Evolutionary conservation across 805 yeast species (phyloP).

Genomic region (Wickerhamomyces tratensis): DNA sequence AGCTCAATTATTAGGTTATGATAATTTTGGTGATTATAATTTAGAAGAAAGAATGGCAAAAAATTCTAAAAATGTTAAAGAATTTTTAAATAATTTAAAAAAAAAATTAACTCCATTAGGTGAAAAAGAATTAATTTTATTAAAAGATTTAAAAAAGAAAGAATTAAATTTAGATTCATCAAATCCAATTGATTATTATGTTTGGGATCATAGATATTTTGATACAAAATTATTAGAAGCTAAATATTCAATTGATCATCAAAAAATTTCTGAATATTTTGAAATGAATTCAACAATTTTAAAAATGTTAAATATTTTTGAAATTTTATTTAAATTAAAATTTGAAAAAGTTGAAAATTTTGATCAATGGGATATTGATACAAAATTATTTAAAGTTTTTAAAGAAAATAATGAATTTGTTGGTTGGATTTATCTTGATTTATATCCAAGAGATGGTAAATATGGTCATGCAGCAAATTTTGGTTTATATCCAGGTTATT

Average conservation of each 20-base stretch:
- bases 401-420: slow-evolving; percentile 48
- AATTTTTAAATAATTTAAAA: slow-evolving; percentile 54
- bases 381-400: slow-evolving; percentile 66
- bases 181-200: slow-evolving; percentile 29
- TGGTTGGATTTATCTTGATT: slow-evolving; percentile 74
- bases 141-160: slow-evolving; percentile 41
- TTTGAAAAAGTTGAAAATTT: slow-evolving; percentile 41
- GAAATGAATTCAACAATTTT: slow-evolving; percentile 59
- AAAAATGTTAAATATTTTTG: slow-evolving; percentile 67
- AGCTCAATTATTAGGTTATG: slow-evolving; percentile 57
- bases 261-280: slow-evolving; percentile 66
- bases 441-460: slow-evolving; percentile 81
- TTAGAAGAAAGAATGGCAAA: slow-evolving; percentile 81
- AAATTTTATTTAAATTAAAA: slow-evolving; percentile 56
- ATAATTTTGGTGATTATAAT: slow-evolving; percentile 57
- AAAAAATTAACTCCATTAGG: slow-evolving; percentile 53
- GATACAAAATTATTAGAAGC: slow-evolving; percentile 56
- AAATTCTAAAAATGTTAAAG: slow-evolving; percentile 44
- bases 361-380: slow-evolving; percentile 68
- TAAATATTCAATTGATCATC: slow-evolving; percentile 63
- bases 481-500: slow-evolving; percentile 51
- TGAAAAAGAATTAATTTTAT: slow-evolving; percentile 35
- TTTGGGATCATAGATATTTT: slow-evolving; percentile 71
- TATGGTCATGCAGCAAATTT: slow-evolving; percentile 88
- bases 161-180: slow-evolving; percentile 35